A percentile compares a stretch with the other conserved stretches of the same genome.
phyloP scores from a whole-genome alignment of 2,329 filamentous ascomycete species.

The Colletotrichum echinochloae region DNA sequence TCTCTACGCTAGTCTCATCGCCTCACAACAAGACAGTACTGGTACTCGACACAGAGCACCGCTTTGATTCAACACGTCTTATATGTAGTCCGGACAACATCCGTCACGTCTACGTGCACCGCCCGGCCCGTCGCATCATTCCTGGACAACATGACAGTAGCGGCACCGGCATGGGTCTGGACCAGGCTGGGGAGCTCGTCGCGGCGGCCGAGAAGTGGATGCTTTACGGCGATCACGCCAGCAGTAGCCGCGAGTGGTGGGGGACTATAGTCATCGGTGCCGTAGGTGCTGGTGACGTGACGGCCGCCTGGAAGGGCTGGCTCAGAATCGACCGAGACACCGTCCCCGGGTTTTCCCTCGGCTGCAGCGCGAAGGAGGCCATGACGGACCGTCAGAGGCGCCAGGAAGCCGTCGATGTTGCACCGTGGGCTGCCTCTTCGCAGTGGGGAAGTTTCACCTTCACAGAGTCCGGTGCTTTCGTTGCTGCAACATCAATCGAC shows the following conservation, averaged over 20 bases:
- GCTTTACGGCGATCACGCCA: slow-evolving; percentile 61
- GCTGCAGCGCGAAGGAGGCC: slow-evolving; percentile 59
- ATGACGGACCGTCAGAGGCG: slow-evolving; percentile 54
- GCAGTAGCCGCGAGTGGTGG: slow-evolving; percentile 65
- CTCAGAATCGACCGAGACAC: slow-evolving; percentile 61
- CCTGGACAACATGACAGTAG: slow-evolving; percentile 40
- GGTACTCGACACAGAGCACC: slow-evolving; percentile 66
- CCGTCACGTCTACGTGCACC: slow-evolving; percentile 64
- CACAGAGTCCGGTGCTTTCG: slow-evolving; percentile 9
- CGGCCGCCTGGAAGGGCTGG: slow-evolving; percentile 63
- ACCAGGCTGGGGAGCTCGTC: slow-evolving; percentile 51
- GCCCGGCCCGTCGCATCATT: slow-evolving; percentile 49
- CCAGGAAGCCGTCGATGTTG: slow-evolving; percentile 54
- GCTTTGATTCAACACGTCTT: slow-evolving; percentile 66
- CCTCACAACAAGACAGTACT: slow-evolving; percentile 63
- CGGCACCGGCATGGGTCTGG: slow-evolving; percentile 39
- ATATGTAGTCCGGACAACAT: slow-evolving; percentile 54
- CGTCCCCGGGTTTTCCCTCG: slow-evolving; percentile 53
- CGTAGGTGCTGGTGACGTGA: slow-evolving; percentile 48
- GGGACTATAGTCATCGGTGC: slow-evolving; percentile 67
- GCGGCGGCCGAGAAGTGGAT: slow-evolving; percentile 59
- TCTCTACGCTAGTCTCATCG: slow-evolving; percentile 62
- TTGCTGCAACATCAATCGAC: not conserved
- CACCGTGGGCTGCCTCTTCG: slow-evolving; percentile 61
- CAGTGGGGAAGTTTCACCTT: slow-evolving; percentile 61